phyloP scores from a whole-genome alignment of 1,284 basidiomycete genomes.

The Sanghuangporus sanghuang region DNA sequence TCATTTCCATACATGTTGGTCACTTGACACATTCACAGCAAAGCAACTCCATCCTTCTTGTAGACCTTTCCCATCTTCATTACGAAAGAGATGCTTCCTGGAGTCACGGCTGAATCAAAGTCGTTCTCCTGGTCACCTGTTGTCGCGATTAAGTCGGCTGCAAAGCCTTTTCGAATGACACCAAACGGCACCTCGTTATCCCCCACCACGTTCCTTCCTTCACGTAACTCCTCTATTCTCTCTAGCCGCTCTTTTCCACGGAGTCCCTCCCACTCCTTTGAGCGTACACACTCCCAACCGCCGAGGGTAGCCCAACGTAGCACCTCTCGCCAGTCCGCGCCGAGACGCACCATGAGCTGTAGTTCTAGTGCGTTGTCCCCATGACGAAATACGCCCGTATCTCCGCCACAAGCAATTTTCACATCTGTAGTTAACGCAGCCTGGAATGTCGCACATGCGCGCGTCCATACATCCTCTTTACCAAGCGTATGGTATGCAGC shows the following conservation, averaged over 20 bases:
- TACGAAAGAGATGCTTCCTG: slow-evolving; percentile 43
- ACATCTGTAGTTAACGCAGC: slow-evolving; percentile 37
- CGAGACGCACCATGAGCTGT: slow-evolving; percentile 52
- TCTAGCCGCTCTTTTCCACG: slow-evolving; percentile 30
- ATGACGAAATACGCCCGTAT: slow-evolving; percentile 59
- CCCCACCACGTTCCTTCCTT: slow-evolving; percentile 29
- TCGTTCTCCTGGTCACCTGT: slow-evolving; percentile 42
- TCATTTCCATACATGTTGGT: neutral
- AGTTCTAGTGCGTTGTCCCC: slow-evolving; percentile 59
- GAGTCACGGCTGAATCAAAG: slow-evolving; percentile 43
- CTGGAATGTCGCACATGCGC: slow-evolving; percentile 37
- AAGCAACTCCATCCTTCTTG: slow-evolving; percentile 34
- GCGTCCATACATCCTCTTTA: slow-evolving; percentile 34
- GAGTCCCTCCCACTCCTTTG: slow-evolving; percentile 44
- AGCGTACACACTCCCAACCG: slow-evolving; percentile 53
- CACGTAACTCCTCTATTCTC: slow-evolving; percentile 27
- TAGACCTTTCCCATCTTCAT: slow-evolving; percentile 55
- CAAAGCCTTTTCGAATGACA: slow-evolving; percentile 44
- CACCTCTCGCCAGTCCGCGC: slow-evolving; percentile 47
- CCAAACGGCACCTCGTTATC: slow-evolving; percentile 60
- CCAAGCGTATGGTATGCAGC: slow-evolving; percentile 40
- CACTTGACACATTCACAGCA: neutral
- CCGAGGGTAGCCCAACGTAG: slow-evolving; percentile 56
- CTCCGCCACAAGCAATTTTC: slow-evolving; percentile 55
- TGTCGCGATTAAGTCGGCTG: slow-evolving; percentile 54